Evolutionary conservation across 306 rosid genomes (phyloP).

Genomic region (Senna tora): DNA sequence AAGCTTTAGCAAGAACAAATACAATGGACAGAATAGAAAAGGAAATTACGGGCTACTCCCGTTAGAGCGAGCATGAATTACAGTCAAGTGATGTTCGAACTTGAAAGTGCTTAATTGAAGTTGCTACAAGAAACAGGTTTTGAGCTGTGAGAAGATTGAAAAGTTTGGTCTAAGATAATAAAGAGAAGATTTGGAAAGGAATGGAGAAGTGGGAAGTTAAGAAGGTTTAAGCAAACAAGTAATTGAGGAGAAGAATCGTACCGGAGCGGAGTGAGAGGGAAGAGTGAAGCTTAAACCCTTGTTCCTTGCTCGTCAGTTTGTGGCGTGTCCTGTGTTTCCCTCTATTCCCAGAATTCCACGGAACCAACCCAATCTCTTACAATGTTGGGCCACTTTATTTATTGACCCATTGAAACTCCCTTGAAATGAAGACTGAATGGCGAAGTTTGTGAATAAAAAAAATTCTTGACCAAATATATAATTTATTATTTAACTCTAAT

Average conservation of each 20-base stretch:
- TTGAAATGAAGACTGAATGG: not conserved
- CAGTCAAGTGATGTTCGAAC: not conserved
- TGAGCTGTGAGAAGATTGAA: slow-evolving; percentile 12
- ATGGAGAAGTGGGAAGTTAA: not conserved
- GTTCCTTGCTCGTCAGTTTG: slow-evolving; percentile 30
- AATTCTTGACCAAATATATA: too few relatives aligned
- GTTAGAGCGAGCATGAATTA: not conserved
- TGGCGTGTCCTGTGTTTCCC: slow-evolving; percentile 3
- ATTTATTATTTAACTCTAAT: too few relatives aligned
- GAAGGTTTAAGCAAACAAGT: not conserved
- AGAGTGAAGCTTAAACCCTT: slow-evolving; percentile 33
- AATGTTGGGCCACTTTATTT: slow-evolving; percentile 13
- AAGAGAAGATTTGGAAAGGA: not conserved
- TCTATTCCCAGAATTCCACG: not conserved
- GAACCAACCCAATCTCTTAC: not conserved
- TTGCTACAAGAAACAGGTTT: not conserved
- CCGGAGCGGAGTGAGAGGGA: slow-evolving; percentile 35
- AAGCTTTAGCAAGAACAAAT: slow-evolving; percentile 6
- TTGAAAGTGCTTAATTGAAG: not conserved
- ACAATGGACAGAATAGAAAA: slow-evolving; percentile 25
- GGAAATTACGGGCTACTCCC: slow-evolving; percentile 7
- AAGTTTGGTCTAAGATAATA: not conserved
- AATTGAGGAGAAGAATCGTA: slow-evolving; percentile 24
- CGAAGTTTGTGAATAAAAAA: too few relatives aligned
- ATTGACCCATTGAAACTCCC: slow-evolving; percentile 3